Evolutionary conservation across 1,139 yeast species (phyloP), one percentile per base, ranked within the genome.

Genomic region (Debaryomycetaceae sp.): DNA sequence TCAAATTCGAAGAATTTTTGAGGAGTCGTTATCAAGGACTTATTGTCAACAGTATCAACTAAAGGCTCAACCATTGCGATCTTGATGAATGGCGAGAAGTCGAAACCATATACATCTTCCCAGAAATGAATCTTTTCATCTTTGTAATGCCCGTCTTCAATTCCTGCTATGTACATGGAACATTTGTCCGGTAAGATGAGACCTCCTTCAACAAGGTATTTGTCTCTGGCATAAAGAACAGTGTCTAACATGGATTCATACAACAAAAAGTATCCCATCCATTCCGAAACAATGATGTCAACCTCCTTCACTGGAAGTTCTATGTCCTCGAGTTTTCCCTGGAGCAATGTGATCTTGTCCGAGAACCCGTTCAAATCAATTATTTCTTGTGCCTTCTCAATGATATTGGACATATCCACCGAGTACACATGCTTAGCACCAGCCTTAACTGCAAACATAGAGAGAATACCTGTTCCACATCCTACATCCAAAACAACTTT

Each of bases 191-290:
- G 99, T 73, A 94, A 83, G 46, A 94, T 88, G 50, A 91, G 73
- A 7, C 99, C 99, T 35, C 85, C 95, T 56, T 82, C 76, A 36
- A 76, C 88, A 58, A 94, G 77, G 63, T 89, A 94, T 63, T 77
- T 80, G 68, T 94, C 99, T 67, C 99, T 81, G 28, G 99, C 99
- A 51, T 80, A 79, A 49, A 94, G 72, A 17, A 94, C 99, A 30
- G 98, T 89, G 63, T 94, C 98, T 63, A 94, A 77, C 99, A 94
- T 94, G 47, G 96, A 87, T 73, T 94, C 99, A 60, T 92, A 94
- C 43, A 94, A 73, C 55, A 94, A 70, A 59, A 94, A 94, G 69
- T 94, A 94, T 15, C 99, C 99, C 99, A 94, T 94, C 99, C 99
- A 94, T 68, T 94, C 99, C 47, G 95, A 83, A 45, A 94, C 85